A percentile compares a stretch with the other conserved stretches of the same genome.
Conservation (phyloP, 2,329 filamentous ascomycete genomes). For the Xylaria sp. region DNA sequence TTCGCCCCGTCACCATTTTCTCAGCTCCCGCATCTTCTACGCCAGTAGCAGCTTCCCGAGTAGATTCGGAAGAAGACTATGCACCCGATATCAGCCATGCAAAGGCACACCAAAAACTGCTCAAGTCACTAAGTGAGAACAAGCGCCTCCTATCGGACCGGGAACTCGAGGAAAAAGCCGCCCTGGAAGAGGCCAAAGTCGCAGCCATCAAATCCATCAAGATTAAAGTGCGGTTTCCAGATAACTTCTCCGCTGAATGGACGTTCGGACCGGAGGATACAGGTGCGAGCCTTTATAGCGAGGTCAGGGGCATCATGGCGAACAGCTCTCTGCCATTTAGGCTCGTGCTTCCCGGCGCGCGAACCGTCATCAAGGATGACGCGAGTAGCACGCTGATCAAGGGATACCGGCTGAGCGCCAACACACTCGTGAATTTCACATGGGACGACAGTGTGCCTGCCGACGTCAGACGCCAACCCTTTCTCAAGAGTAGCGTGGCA, state of each 20-base stretch:
- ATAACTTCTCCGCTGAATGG: constrained; percentile 81
- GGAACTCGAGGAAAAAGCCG: constrained; percentile 78
- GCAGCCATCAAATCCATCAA: constrained; percentile 74
- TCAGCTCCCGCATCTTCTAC: constrained; percentile 78
- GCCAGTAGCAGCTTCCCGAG: constrained; percentile 76
- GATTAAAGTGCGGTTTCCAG: constrained; percentile 87
- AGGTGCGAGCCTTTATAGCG: constrained; percentile 76
- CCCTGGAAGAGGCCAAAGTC: constrained; percentile 72
- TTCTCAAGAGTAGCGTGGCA: constrained; percentile 62
- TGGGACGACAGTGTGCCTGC: constrained; percentile 46
- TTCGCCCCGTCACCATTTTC: constrained; percentile 75
- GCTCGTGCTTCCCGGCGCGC: constrained; percentile 71
- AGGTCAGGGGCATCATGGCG: constrained; percentile 78
- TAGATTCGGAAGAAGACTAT: constrained; percentile 79
- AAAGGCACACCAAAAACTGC: constrained; percentile 76
- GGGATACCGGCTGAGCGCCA: constrained; percentile 75
- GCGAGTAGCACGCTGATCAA: constrained; percentile 72
- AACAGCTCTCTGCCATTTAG: constrained; percentile 74
- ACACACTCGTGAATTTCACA: constrained; percentile 74
- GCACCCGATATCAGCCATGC: constrained; percentile 80
- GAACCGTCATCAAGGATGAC: constrained; percentile 61
- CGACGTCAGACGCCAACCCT: constrained; percentile 48
- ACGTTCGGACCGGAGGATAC: constrained; percentile 76
- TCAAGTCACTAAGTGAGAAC: constrained; percentile 73
- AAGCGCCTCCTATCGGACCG: constrained; percentile 83